Percentiles rank a stretch among this genome's conserved stretches.
Evolutionary conservation across 2,329 filamentous ascomycete species (phyloP).

Genomic region (Didymella arachidicola): DNA sequence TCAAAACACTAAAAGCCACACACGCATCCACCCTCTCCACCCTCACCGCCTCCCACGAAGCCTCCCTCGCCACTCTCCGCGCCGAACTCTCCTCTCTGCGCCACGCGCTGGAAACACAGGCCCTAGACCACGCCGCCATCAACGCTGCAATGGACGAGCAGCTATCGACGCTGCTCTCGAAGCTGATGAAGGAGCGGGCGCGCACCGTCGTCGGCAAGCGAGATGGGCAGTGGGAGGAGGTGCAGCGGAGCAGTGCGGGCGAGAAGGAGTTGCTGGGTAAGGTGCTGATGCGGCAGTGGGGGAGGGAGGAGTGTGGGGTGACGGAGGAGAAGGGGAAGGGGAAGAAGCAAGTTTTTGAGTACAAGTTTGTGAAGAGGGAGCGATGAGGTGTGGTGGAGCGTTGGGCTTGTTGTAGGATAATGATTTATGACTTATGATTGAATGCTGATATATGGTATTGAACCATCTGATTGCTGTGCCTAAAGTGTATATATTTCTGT

Average conservation of each 20-base stretch:
- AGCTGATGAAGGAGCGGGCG: slow-evolving; percentile 44
- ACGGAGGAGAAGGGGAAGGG: slow-evolving; percentile 29
- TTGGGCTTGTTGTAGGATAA: background rate
- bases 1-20: slow-evolving; percentile 38
- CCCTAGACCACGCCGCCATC: slow-evolving; percentile 38
- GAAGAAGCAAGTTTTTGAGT: slow-evolving; percentile 40
- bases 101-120: slow-evolving; percentile 28
- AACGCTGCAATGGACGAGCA: slow-evolving; percentile 48
- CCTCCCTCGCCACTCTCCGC: slow-evolving; percentile 18
- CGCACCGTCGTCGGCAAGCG: slow-evolving; percentile 40
- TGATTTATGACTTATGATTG: slow-evolving; percentile 1
- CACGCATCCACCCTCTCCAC: slow-evolving; percentile 17
- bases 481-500: too few species aligned
- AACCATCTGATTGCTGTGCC: too few species aligned
- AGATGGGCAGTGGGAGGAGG: slow-evolving; percentile 47
- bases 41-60: slow-evolving; percentile 26
- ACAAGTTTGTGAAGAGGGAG: slow-evolving; percentile 38
- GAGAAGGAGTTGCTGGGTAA: slow-evolving; percentile 45
- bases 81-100: slow-evolving; percentile 30
- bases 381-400: background rate
- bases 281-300: slow-evolving; percentile 49
- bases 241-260: slow-evolving; percentile 26
- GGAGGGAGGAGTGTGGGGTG: slow-evolving; percentile 44
- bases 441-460: background rate
- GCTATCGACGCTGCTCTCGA: slow-evolving; percentile 38